Base-by-base conservation (phyloP, 352 stramenopile genomes). In the Phytophthora hibernalis region DNA sequence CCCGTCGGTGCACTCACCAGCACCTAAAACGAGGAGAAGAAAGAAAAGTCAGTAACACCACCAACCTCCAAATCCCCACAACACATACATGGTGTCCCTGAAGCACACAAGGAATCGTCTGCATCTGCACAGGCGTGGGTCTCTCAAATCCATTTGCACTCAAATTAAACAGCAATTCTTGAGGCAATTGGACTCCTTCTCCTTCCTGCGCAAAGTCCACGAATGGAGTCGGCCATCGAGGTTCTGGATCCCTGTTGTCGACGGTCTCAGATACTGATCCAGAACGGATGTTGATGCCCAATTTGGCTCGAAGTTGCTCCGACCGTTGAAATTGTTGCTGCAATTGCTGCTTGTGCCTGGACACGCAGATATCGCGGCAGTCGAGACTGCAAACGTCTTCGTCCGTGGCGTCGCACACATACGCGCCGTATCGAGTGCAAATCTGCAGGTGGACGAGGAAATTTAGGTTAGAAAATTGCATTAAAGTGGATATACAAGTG, bases 381-480 rank as follows among this genome's bases (percentile, higher is more conserved):
- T 95, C 79, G 7, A 95, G 51, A 62, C 83, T 93, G 66, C 88
- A 96, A 12, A 96, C 88, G 71, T 96, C 85, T 55, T 95, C 74
- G 40, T 95, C 82, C 1, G 88, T 96, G 22, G 65, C 72, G 51
- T 96, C 88, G 53, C 88, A 95, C 48, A 95, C 72, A 54, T 94
- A 96, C 30, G 81, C 84, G 65, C 88, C 88, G 38, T 81, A 94
- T 31, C 83, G 81, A 16, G 79, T 77, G 40, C 88, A 96, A 8
- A 93, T 58, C 80, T 92, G 26, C 12, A 48, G 5, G 35, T 20
- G 35, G 16, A 15, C 0, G 18, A 1, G 12, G 12, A 26, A 16
- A n/a, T 15, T 48, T 16, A 53, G 16, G 42, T 57, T 16, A 61
- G 31, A 30, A 22, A 45, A 31, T 30, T 16, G 11, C 51, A 9